These are phyloP conservation scores for Naganishia sp. DNA, from an alignment of 1,284 basidiomycete species.

Conservation along the genomic window DNA sequence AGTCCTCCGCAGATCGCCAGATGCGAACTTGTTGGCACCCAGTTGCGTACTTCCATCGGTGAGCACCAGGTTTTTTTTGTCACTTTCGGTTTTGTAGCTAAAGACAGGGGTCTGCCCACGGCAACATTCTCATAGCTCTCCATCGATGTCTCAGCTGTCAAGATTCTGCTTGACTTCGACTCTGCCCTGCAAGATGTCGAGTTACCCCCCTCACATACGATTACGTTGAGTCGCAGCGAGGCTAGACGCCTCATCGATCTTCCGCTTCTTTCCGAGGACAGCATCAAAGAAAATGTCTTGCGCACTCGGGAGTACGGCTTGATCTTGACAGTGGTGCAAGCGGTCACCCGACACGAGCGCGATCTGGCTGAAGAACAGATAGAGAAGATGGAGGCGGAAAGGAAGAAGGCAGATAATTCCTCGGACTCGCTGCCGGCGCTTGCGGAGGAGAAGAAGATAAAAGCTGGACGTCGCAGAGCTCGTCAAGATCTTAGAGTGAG, in stretches of 20 bases:
- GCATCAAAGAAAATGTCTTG: conserved; percentile 4
- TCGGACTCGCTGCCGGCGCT: conserved; percentile 9
- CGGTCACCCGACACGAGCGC: conserved; percentile 11
- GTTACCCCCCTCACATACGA: conserved; percentile 2
- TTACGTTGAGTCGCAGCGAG: background rate
- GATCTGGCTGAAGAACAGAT: conserved; percentile 23
- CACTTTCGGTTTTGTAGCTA: background rate
- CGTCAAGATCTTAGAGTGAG: conserved; percentile 22
- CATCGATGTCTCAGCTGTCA: conserved; percentile 13
- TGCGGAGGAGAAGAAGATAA: conserved; percentile 19
- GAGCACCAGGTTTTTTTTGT: background rate
- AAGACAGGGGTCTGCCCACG: background rate
- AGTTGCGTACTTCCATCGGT: conserved; percentile 22
- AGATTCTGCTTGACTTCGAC: conserved; percentile 20
- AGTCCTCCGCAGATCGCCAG: conserved; percentile 5
- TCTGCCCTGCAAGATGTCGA: conserved; percentile 20
- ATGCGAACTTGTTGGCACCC: conserved; percentile 21
- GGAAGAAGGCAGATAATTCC: conserved; percentile 22
- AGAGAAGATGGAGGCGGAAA: conserved; percentile 22
- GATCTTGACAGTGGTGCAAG: conserved; percentile 22
- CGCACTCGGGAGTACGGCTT: conserved; percentile 19
- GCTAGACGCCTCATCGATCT: conserved; percentile 5
- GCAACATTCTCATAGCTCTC: background rate
- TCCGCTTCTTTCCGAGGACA: conserved; percentile 17
- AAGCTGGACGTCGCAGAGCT: conserved; percentile 21